phyloP scores from a whole-genome alignment of 192 early-diverging fungal genomes.

The Rhizoclosmatium globosum region DNA sequence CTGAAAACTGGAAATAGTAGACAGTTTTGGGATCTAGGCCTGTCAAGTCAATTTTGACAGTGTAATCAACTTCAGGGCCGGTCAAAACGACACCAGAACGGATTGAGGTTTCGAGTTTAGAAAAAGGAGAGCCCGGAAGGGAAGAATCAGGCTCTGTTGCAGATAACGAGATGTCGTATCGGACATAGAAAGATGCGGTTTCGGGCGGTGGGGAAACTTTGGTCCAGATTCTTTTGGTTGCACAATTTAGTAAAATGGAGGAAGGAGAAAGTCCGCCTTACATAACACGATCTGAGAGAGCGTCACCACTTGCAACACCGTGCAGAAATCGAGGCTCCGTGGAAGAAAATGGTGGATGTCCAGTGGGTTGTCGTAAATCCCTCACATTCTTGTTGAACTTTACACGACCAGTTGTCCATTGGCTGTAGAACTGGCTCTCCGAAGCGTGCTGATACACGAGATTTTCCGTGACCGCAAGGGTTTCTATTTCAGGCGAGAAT shows the following conservation, averaged over 20 bases:
- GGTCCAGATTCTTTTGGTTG: constrained; percentile 43
- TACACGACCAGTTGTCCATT: neutral
- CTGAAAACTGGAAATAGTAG: constrained; percentile 47
- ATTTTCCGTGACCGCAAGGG: constrained; percentile 16
- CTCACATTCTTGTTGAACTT: constrained; percentile 9
- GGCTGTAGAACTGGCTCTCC: neutral
- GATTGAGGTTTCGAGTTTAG: constrained; percentile 23
- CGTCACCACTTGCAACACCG: constrained; percentile 50
- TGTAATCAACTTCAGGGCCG: constrained; percentile 44
- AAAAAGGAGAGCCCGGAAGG: constrained; percentile 15
- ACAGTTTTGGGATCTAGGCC: constrained; percentile 42
- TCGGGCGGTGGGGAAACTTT: constrained; percentile 34
- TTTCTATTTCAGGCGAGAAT: neutral
- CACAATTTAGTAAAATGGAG: neutral
- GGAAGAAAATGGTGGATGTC: constrained; percentile 1
- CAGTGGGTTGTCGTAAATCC: neutral
- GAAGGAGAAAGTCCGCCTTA: constrained; percentile 22
- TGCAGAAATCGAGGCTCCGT: constrained; percentile 34
- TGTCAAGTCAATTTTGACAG: constrained; percentile 51
- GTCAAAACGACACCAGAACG: constrained; percentile 40
- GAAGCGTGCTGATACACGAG: constrained; percentile 32
- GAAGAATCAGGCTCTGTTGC: neutral
- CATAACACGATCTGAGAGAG: constrained; percentile 41
- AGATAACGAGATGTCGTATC: constrained; percentile 34
- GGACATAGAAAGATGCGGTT: constrained; percentile 21